phyloP scores from a whole-genome alignment of 2,329 filamentous ascomycete genomes.

The Colletotrichum salicis region DNA sequence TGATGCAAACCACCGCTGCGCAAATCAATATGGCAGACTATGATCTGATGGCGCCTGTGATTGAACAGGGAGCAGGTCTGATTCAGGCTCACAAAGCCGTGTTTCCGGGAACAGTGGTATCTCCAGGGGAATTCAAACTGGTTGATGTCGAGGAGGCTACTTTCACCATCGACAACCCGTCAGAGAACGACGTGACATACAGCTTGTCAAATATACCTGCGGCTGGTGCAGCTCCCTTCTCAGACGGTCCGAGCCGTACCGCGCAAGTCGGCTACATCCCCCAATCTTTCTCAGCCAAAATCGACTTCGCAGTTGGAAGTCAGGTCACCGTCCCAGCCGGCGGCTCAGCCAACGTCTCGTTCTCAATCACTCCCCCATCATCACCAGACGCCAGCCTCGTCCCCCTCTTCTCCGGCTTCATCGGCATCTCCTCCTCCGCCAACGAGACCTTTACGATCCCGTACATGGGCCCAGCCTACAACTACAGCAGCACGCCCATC shows the following conservation, averaged over 20 bases:
- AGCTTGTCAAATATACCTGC: constrained; percentile 61
- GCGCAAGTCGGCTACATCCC: constrained; percentile 13
- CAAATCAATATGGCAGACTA: constrained; percentile 39
- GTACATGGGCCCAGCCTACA: constrained; percentile 52
- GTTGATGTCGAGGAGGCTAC: constrained; percentile 62
- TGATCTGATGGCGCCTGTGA: constrained; percentile 3
- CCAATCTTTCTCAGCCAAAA: constrained; percentile 55
- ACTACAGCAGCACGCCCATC: constrained; percentile 47
- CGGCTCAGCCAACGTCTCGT: constrained; percentile 54
- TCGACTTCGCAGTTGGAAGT: constrained; percentile 50
- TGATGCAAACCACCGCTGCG: constrained; percentile 44
- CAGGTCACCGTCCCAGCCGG: constrained; percentile 54
- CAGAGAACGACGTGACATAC: constrained; percentile 60
- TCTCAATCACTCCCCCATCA: constrained; percentile 54
- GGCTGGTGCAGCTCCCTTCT: constrained; percentile 64
- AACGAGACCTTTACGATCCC: constrained; percentile 48
- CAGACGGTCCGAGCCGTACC: constrained; percentile 34
- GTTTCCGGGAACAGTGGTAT: constrained; percentile 43
- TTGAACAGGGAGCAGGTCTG: constrained; percentile 33
- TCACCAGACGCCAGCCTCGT: constrained; percentile 46
- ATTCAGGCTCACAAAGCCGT: constrained; percentile 26
- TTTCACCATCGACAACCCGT: constrained; percentile 67
- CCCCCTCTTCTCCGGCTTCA: constrained; percentile 54
- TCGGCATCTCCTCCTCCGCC: constrained; percentile 49
- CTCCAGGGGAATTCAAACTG: constrained; percentile 71